A percentile compares a stretch with the other conserved stretches of the same genome.
phyloP scores from a whole-genome alignment of 805 yeast genomes.

The Ogataea henricii region DNA sequence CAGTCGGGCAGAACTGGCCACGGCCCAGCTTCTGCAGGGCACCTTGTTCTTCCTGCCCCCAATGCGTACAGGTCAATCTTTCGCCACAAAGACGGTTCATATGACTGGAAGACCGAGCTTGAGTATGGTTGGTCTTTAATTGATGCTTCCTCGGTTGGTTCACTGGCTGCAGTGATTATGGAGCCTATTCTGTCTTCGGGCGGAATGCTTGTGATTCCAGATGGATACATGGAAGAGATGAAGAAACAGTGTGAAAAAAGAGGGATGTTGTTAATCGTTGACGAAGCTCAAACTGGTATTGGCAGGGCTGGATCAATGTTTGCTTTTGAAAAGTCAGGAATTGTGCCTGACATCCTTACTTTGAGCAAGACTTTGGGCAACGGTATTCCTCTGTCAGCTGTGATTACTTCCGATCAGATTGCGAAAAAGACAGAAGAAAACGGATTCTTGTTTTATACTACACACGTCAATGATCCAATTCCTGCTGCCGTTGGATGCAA shows the following conservation, averaged over 20 bases:
- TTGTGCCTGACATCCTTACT: conserved; percentile 37
- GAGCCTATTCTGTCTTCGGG: conserved; percentile 58
- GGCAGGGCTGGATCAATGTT: conserved; percentile 56
- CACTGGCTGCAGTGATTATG: conserved; percentile 51
- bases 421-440: conserved; percentile 25
- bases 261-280: conserved; percentile 51
- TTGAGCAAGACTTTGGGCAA: conserved; percentile 37
- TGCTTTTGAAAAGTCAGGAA: conserved; percentile 34
- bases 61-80: conserved; percentile 32
- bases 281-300: conserved; percentile 57
- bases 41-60: conserved; percentile 31
- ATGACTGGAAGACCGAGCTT: conserved; percentile 34
- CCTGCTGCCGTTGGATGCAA: conserved; percentile 35
- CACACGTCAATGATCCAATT: conserved; percentile 34
- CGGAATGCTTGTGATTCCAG: conserved; percentile 48
- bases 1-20: conserved; percentile 32
- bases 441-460: conserved; percentile 31
- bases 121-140: conserved; percentile 31
- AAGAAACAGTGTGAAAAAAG: conserved; percentile 37
- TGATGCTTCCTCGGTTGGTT: conserved; percentile 35
- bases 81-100: conserved; percentile 30
- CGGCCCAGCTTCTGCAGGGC: conserved; percentile 33
- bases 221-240: conserved; percentile 32
- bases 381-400: conserved; percentile 37
- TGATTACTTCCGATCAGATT: conserved; percentile 28